Base-by-base conservation (phyloP, 2,329 filamentous ascomycete species). In the Drechslera avenae region DNA sequence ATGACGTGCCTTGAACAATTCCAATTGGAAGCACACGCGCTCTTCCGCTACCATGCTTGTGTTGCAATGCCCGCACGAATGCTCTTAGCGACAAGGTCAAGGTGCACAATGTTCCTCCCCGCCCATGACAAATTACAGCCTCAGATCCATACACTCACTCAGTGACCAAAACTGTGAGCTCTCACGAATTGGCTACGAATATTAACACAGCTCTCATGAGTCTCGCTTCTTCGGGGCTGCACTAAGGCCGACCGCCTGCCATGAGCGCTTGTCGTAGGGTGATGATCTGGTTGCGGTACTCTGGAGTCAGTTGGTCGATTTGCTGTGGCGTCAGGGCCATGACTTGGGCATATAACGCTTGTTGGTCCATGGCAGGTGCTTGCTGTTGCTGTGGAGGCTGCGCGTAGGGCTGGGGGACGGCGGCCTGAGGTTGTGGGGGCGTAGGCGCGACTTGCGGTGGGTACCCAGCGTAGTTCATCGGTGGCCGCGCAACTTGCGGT, bases 221-320 rank as follows among this genome's bases (percentile, higher is more conserved):
- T n/a, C n/a, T n/a, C n/a, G n/a, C n/a, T 28, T 10, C 7, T 28
- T 12, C 4, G 26, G 26, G 14, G 14, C 37, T 26, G 10, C 10
- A 48, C 39, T 49, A 52, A 31, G 45, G 56, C 18, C 62, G 58
- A 18, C 57, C 57, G 14, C 66, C 68, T 18, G 47, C 56, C 64
- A 69, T 78, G 62, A 90, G 81, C 47, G 83, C 81, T 58, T 87
- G 86, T 46, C 91, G 82, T 48, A 97, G 77, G 31, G 86, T 80
- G 77, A 96, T 82, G 47, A 97, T 87, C 73, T 97, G 91, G 54
- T 84, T 83, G 46, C 88, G 82, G 66, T 94, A 87, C 16, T 84
- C 83, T 31, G 90, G 88, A 5, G 88, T 86, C 40, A 97, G 78
- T 66, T 85, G 83, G 69, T 93, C 88, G 62, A 97, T 91, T 49